Percentiles rank a stretch among this genome's conserved stretches.
Evolutionary conservation across 768 basidiomycete species (phyloP).

Genomic region (Hemileccinum impolitum): DNA sequence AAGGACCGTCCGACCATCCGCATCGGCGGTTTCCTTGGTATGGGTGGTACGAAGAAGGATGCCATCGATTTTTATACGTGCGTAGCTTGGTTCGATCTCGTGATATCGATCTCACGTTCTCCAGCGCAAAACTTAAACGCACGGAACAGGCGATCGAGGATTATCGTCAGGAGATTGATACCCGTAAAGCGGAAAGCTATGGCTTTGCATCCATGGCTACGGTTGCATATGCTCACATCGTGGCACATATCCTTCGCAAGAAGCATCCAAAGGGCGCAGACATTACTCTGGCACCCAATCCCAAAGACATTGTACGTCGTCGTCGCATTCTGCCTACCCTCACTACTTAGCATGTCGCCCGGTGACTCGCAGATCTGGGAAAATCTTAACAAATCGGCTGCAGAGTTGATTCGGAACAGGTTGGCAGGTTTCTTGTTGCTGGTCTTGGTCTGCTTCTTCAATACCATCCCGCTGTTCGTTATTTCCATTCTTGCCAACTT

Average conservation of each 20-base stretch:
- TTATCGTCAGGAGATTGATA: constrained; percentile 68
- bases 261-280: constrained; percentile 74
- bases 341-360: background rate
- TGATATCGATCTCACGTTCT: constrained; percentile 6
- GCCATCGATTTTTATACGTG: constrained; percentile 94
- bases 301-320: constrained; percentile 74
- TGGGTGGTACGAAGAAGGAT: constrained; percentile 82
- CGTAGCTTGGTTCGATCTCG: constrained; percentile 28
- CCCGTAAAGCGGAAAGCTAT: constrained; percentile 80
- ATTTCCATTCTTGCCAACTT: constrained; percentile 93
- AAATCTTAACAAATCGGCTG: constrained; percentile 76
- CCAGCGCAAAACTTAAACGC: constrained; percentile 45
- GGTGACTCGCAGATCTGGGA: constrained; percentile 69
- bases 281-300: constrained; percentile 78
- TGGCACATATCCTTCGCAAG: constrained; percentile 62
- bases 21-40: constrained; percentile 75
- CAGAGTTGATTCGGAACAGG: constrained; percentile 62
- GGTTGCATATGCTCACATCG: constrained; percentile 83
- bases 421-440: constrained; percentile 78
- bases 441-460: constrained; percentile 82
- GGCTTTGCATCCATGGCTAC: constrained; percentile 91
- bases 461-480: constrained; percentile 87
- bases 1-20: constrained; percentile 79
- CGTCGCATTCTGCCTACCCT: background rate
- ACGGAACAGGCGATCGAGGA: constrained; percentile 74